Evolutionary conservation across 139 green algal genomes (phyloP).

Genomic region (Medakamo hakoo): DNA sequence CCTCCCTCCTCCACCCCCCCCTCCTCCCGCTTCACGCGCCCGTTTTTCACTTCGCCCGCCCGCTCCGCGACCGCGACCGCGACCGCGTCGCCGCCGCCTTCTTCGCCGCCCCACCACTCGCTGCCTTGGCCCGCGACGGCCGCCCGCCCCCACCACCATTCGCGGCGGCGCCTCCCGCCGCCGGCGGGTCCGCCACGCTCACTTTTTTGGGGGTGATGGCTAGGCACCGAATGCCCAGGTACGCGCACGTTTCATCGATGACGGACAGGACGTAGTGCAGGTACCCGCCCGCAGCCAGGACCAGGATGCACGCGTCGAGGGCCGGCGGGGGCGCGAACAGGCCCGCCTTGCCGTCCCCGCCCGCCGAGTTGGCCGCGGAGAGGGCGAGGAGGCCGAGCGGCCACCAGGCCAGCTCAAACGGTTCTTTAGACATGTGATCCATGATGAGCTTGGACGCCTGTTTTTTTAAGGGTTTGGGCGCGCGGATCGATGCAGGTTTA

Average conservation of each 20-base stretch:
- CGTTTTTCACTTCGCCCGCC: no score
- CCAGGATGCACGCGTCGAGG: constrained; percentile 12
- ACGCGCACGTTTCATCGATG: constrained; percentile 52
- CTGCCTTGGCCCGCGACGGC: no score
- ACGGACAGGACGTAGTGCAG: constrained; percentile 43
- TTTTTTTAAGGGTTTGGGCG: no score
- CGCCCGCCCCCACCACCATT: no score
- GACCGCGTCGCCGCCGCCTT: no score
- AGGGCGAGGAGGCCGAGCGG: constrained; percentile 19
- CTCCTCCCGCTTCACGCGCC: no score
- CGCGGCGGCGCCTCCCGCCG: no score
- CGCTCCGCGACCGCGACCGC: no score
- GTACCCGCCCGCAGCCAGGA: constrained; percentile 36
- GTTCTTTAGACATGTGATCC: constrained; percentile 81
- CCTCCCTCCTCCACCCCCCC: no score
- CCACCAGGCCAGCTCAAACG: constrained; percentile 35
- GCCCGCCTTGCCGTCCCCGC: neutral
- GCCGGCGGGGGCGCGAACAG: constrained; percentile 4
- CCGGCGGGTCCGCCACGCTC: no score
- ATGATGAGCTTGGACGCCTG: constrained; percentile 70
- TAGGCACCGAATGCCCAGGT: constrained; percentile 60
- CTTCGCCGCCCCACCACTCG: no score
- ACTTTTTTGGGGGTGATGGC: constrained; percentile 28
- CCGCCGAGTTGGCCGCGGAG: neutral
- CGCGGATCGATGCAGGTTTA: no score